phyloP scores from a whole-genome alignment of 2,329 filamentous ascomycete species.

The Zalaria sp. region DNA sequence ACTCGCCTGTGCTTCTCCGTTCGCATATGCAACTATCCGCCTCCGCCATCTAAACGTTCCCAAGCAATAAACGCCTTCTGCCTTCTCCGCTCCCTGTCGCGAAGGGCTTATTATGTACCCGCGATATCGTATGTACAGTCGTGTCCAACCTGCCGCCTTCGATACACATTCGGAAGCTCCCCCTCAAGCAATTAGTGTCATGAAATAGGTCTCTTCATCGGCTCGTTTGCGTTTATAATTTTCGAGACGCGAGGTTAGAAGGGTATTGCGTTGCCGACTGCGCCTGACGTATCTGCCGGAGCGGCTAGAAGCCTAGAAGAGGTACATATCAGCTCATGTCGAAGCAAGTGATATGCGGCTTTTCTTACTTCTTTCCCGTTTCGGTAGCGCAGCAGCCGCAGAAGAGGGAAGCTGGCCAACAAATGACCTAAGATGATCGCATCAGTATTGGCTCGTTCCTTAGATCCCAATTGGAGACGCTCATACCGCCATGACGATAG shows the following conservation, averaged over 20 bases:
- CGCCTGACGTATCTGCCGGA: slow-evolving; percentile 17
- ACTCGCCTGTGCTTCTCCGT: too few relatives aligned
- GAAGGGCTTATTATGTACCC: not conserved
- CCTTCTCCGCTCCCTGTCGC: not conserved
- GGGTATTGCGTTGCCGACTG: slow-evolving; percentile 19
- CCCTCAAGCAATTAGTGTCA: not conserved
- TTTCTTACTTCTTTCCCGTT: slow-evolving; percentile 16
- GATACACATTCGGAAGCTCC: not conserved
- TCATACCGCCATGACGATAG: slow-evolving; percentile 16
- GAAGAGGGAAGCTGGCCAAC: slow-evolving; percentile 22
- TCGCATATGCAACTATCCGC: too few relatives aligned
- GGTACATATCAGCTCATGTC: not conserved
- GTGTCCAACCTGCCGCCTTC: not conserved
- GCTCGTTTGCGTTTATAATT: not conserved
- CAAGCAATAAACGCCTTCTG: too few relatives aligned
- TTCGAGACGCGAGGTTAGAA: slow-evolving; percentile 11
- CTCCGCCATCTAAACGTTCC: too few relatives aligned
- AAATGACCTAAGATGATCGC: slow-evolving; percentile 12
- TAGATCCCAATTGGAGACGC: not conserved
- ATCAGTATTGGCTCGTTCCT: slow-evolving; percentile 1
- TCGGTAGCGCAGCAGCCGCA: slow-evolving; percentile 23
- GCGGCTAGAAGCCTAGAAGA: slow-evolving; percentile 20
- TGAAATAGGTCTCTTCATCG: too few relatives aligned
- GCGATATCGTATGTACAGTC: not conserved
- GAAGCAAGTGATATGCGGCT: not conserved